phyloP scores from a whole-genome alignment of 257 asterid species.

The Ilex asprella region DNA sequence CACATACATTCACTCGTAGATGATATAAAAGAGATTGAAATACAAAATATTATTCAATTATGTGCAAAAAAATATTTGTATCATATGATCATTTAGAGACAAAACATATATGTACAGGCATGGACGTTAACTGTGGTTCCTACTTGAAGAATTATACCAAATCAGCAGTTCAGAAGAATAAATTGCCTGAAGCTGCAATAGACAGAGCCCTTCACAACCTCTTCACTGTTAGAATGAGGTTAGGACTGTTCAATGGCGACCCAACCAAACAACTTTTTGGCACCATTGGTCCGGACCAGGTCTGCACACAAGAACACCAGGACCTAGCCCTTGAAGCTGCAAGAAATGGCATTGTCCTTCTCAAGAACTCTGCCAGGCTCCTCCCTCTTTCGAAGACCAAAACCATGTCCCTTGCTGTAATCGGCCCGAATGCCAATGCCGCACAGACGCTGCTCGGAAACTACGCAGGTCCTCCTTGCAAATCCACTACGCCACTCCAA shows the following conservation, averaged over 20 bases:
- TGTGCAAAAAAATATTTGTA: too few relatives aligned
- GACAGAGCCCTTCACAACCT: constrained; percentile 84
- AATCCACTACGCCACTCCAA: constrained; percentile 33
- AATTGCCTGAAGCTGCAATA: constrained; percentile 31
- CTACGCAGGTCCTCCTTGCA: constrained; percentile 77
- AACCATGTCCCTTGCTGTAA: constrained; percentile 47
- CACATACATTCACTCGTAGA: too few relatives aligned
- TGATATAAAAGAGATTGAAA: too few relatives aligned
- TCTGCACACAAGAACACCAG: constrained; percentile 61
- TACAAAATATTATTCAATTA: too few relatives aligned
- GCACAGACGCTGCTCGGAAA: constrained; percentile 52
- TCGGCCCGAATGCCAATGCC: constrained; percentile 63
- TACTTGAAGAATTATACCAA: constrained; percentile 57
- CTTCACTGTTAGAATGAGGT: constrained; percentile 68
- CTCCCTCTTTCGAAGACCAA: constrained; percentile 56
- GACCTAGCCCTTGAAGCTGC: constrained; percentile 73
- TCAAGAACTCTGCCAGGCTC: constrained; percentile 58
- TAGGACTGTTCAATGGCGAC: constrained; percentile 69
- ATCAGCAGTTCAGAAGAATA: constrained; percentile 59
- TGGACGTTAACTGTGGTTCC: constrained; percentile 77
- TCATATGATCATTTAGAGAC: neutral
- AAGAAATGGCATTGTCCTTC: constrained; percentile 68
- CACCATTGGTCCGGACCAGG: constrained; percentile 42
- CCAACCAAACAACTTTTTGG: constrained; percentile 44
- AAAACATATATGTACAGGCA: constrained; percentile 37